Base-by-base conservation (phyloP, 1,284 basidiomycete species). In the Ceratobasidium sp. region DNA sequence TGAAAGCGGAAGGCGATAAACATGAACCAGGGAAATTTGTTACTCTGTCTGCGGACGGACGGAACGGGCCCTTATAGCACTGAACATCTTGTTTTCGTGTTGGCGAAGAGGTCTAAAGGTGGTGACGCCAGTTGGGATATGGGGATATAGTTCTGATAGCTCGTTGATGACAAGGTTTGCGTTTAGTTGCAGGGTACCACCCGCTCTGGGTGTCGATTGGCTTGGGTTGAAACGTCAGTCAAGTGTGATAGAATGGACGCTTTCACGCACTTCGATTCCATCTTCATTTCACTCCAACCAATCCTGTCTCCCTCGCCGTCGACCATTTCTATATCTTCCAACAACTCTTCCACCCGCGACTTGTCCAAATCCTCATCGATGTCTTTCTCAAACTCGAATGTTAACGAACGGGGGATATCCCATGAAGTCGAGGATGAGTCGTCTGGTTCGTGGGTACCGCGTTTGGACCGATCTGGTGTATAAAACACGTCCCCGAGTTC, bases 371-470 rank as follows among this genome's bases (percentile, higher is more conserved):
- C 67, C 1, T 70, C 67, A 41, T 70, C 67, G 28, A 46, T 9
- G 21, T 48, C 59, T 6, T 9, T 18, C 5, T 67, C 36, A 16
- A 59, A 50, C 5, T 59, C 67, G 43, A 58, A 70, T 1, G 53
- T 59, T 8, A 70, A 45, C 12, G 67, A 70, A 21, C 55, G 55
- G 1, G 67, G 48, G n/a, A 70, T 21, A 39, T 70, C 67, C 67
- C 67, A 70, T 28, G 67, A 70, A 9, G 59, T 39, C 5, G 39
- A 32, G n/a, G 67, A 70, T 21, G 67, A 58, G 30, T 28, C 30
- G 14, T 58, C 55, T 10, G 4, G 26, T 18, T 58, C 53, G 2
- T 16, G 53, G 16, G 16, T 26, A 16, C 23, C n/a, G 10, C 23
- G 39, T 1, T 18, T 6, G 18, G 45, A 28, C 9, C 53, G 53